A percentile compares a stretch with the other conserved stretches of the same genome.
Conservation (phyloP, 2,329 filamentous ascomycete genomes). For the Colletotrichum viniferum region DNA sequence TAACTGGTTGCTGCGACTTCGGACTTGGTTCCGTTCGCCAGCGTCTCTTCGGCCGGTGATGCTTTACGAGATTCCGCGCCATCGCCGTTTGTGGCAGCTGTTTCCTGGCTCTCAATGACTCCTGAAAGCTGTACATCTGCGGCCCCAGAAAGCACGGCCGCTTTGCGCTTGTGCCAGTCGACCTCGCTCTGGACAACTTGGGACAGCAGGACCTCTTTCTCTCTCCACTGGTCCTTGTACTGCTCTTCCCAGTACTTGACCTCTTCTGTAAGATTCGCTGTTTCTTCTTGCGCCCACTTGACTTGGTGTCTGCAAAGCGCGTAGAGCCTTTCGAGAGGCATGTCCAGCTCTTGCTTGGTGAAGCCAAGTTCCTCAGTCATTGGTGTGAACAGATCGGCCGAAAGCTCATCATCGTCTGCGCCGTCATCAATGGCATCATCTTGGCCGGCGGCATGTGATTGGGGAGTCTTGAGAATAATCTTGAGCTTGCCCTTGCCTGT, state of each 20-base stretch:
- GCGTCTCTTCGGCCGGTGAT: neutral
- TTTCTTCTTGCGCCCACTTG: conserved; percentile 74
- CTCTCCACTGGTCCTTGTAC: conserved; percentile 75
- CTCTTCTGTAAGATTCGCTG: conserved; percentile 66
- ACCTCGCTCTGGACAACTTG: conserved; percentile 72
- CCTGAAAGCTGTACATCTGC: conserved; percentile 48
- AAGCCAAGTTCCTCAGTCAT: conserved; percentile 66
- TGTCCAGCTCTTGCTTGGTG: conserved; percentile 65
- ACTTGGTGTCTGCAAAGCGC: conserved; percentile 73
- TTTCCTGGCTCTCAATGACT: conserved; percentile 28
- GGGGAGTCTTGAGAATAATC: conserved; percentile 66
- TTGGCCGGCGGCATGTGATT: conserved; percentile 61
- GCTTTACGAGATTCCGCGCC: conserved; percentile 30
- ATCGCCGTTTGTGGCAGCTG: conserved; percentile 12
- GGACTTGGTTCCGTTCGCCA: conserved; percentile 4
- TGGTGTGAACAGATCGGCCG: conserved; percentile 62
- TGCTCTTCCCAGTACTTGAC: conserved; percentile 69
- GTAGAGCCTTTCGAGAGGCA: conserved; percentile 64
- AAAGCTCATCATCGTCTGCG: conserved; percentile 58
- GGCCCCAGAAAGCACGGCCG: conserved; percentile 55
- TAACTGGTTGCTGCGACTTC: conserved; percentile 3
- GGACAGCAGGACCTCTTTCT: conserved; percentile 80
- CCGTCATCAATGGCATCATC: conserved; percentile 60
- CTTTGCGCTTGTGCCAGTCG: conserved; percentile 65
- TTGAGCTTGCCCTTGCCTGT: conserved; percentile 60